Percentiles rank a stretch among this genome's conserved stretches.
These are phyloP conservation scores for Diaporthe sp. DNA, from an alignment of 2,329 filamentous ascomycete genomes.

Conservation along the genomic window DNA sequence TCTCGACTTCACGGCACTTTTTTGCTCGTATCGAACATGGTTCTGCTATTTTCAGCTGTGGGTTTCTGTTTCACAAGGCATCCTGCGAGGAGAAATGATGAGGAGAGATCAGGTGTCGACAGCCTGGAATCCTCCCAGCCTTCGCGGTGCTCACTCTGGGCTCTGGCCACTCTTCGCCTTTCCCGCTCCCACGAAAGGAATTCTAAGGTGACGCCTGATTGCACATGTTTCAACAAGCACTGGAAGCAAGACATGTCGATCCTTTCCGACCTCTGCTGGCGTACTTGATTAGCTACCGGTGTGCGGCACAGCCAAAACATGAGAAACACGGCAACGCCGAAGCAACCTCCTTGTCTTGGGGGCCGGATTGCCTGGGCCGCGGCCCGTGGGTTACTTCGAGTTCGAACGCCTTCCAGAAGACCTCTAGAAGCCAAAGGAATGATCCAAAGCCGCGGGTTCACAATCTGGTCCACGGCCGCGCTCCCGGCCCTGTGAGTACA, in stretches of 20 bases:
- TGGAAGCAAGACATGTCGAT: conserved; percentile 3
- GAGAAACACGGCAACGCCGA: conserved; percentile 15
- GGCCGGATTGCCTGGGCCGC: neutral
- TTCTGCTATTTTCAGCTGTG: neutral
- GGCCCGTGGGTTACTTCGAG: neutral
- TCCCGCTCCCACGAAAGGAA: neutral
- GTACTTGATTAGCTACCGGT: neutral
- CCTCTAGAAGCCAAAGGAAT: conserved; percentile 15
- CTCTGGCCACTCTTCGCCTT: neutral
- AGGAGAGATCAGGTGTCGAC: neutral
- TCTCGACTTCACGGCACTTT: neutral
- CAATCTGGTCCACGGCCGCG: neutral
- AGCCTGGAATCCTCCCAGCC: neutral
- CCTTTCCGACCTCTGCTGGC: neutral
- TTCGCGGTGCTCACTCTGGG: neutral
- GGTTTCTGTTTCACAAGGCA: neutral
- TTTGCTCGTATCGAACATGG: neutral
- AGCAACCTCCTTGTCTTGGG: conserved; percentile 29
- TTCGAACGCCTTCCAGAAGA: conserved; percentile 32
- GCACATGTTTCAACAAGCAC: conserved; percentile 1
- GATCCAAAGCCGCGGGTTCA: conserved; percentile 11
- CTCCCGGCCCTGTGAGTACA: neutral
- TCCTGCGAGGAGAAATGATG: neutral
- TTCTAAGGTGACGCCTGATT: neutral
- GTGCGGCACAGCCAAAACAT: conserved; percentile 2